phyloP scores from a whole-genome alignment of 352 stramenopile species.

The Pythium utonaiense region DNA sequence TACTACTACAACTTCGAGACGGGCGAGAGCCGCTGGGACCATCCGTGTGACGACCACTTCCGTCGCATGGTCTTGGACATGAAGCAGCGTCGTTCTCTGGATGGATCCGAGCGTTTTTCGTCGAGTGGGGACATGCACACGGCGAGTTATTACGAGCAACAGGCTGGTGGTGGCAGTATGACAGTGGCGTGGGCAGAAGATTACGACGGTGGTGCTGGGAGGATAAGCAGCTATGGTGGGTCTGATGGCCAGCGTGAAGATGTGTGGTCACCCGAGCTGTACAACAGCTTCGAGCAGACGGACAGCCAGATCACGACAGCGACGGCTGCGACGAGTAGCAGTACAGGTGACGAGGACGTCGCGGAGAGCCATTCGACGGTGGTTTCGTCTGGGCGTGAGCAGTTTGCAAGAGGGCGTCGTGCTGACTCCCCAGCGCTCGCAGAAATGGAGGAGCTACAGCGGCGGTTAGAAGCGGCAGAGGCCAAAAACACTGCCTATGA shows the following conservation, averaged over 20 bases:
- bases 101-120: conserved; percentile 5
- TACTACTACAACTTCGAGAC: conserved; percentile 84
- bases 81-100: conserved; percentile 30
- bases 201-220: background rate
- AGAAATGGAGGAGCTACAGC: conserved; percentile 17
- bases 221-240: conserved; percentile 4
- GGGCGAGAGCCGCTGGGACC: conserved; percentile 80
- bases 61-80: conserved; percentile 45
- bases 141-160: conserved; percentile 34
- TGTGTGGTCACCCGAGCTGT: background rate
- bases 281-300: background rate
- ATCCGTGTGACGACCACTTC: conserved; percentile 73
- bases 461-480: conserved; percentile 8
- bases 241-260: conserved; percentile 6
- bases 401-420: conserved; percentile 6
- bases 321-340: conserved; percentile 9
- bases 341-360: conserved; percentile 12
- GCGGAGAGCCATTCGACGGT: conserved; percentile 17
- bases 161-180: background rate
- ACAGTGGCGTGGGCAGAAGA: conserved; percentile 11
- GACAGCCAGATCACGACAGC: background rate
- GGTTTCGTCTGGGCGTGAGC: conserved; percentile 13
- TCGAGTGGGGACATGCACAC: conserved; percentile 20
- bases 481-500: conserved; percentile 11
- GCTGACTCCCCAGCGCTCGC: conserved; percentile 9